A percentile compares a stretch with the other conserved stretches of the same genome.
Evolutionary conservation across 176 grass and related monocot genomes (phyloP).

Genomic region (Calamus simplicifolius): DNA sequence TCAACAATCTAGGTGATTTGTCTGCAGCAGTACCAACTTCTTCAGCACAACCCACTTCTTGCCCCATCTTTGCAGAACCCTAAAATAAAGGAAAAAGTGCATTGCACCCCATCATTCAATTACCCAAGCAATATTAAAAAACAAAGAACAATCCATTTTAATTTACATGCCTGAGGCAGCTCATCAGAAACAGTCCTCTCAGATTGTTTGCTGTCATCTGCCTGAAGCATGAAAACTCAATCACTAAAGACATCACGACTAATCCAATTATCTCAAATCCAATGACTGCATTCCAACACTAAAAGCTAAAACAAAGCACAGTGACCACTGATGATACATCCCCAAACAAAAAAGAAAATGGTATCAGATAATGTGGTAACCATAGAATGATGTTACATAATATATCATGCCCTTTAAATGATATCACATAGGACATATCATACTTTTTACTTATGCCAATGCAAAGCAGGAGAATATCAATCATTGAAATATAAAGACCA

Average conservation of each 20-base stretch:
- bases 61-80: constrained; percentile 39
- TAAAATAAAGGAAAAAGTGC: constrained; percentile 22
- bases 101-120: no score
- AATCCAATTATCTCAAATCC: no score
- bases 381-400: no score
- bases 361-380: background rate
- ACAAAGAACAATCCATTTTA: no score
- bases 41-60: constrained; percentile 35
- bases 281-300: no score
- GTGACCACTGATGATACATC: background rate
- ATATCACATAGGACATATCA: no score
- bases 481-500: no score
- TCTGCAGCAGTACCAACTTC: constrained; percentile 34
- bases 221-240: constrained; percentile 40
- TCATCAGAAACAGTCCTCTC: constrained; percentile 87
- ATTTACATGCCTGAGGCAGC: constrained; percentile 41
- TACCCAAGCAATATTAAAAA: no score
- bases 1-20: constrained; percentile 14
- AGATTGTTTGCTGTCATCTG: constrained; percentile 72
- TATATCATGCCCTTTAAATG: no score
- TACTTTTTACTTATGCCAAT: no score
- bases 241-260: background rate
- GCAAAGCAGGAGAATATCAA: no score
- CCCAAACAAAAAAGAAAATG: background rate
- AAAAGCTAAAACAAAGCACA: no score